Percentiles rank a stretch among this genome's conserved stretches.
Evolutionary conservation across 2,329 filamentous ascomycete genomes (phyloP).

Genomic region (Monosporascus sp.): DNA sequence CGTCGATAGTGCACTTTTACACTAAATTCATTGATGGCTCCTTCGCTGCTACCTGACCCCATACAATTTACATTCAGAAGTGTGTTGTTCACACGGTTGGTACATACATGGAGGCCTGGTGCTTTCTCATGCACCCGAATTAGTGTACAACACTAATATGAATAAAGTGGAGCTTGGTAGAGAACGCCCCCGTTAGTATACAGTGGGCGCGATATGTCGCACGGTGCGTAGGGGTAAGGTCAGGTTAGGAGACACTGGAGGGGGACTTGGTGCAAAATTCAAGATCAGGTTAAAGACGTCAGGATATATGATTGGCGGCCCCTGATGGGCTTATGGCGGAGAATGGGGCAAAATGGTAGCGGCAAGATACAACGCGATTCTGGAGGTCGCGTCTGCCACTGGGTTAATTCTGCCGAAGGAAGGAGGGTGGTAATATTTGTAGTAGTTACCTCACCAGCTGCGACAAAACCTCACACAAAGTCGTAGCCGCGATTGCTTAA

Average conservation of each 20-base stretch:
- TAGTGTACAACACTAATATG: not conserved
- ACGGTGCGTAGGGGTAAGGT: not conserved
- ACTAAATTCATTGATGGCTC: not conserved
- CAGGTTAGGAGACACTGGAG: not conserved
- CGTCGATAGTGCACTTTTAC: too few species aligned
- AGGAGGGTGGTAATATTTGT: constrained; percentile 18
- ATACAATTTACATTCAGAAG: too few species aligned
- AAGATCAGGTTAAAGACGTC: not conserved
- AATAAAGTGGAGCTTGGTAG: constrained; percentile 14
- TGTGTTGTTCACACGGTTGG: too few species aligned
- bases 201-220: not conserved
- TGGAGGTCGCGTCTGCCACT: constrained; percentile 10
- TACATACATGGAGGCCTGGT: not conserved
- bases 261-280: not conserved
- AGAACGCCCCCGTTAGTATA: too few species aligned
- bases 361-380: not conserved
- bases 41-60: not conserved
- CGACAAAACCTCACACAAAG: too few species aligned
- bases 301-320: not conserved
- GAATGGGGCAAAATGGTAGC: not conserved
- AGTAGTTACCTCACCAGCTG: not conserved
- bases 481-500: too few species aligned
- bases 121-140: not conserved
- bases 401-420: constrained; percentile 16
- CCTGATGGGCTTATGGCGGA: not conserved